These are phyloP conservation scores for Pigoraptor vietnamica DNA, from an alignment of 78 protist species.

Conservation along the genomic window DNA sequence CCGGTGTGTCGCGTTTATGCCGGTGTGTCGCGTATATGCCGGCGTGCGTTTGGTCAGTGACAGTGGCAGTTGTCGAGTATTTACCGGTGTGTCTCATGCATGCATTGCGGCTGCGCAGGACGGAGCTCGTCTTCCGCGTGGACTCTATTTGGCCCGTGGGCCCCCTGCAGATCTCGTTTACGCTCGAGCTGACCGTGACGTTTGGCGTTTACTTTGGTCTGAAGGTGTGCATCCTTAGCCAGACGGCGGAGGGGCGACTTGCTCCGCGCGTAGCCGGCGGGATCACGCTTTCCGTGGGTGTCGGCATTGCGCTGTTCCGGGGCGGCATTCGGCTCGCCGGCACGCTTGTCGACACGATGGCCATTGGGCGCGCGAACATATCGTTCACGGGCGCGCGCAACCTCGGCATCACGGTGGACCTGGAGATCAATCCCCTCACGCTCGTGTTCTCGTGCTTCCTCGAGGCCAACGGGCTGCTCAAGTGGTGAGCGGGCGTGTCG, in stretches of 20 bases:
- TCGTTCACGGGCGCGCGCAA: not conserved
- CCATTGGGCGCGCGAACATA: not conserved
- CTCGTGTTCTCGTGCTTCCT: not conserved
- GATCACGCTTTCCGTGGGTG: not conserved
- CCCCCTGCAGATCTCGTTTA: not conserved
- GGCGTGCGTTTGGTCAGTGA: no score
- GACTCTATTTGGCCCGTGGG: not conserved
- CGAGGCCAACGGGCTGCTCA: not conserved
- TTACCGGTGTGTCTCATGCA: no score
- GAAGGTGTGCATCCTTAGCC: not conserved
- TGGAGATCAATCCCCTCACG: not conserved
- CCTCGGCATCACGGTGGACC: not conserved
- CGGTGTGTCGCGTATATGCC: no score
- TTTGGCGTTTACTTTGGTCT: not conserved
- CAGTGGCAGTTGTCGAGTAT: no score
- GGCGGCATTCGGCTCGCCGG: not conserved
- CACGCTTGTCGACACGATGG: not conserved
- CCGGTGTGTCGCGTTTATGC: no score
- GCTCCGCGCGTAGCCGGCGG: not conserved
- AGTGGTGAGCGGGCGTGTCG: no score
- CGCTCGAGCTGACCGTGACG: not conserved
- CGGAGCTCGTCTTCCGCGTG: not conserved
- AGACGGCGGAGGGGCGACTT: not conserved
- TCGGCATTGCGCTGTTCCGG: not conserved
- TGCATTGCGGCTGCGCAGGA: not conserved